Evolutionary conservation across 1,139 yeast genomes (phyloP), one percentile per base, ranked within the genome.

Genomic region (Saccharomyces hybrid): DNA sequence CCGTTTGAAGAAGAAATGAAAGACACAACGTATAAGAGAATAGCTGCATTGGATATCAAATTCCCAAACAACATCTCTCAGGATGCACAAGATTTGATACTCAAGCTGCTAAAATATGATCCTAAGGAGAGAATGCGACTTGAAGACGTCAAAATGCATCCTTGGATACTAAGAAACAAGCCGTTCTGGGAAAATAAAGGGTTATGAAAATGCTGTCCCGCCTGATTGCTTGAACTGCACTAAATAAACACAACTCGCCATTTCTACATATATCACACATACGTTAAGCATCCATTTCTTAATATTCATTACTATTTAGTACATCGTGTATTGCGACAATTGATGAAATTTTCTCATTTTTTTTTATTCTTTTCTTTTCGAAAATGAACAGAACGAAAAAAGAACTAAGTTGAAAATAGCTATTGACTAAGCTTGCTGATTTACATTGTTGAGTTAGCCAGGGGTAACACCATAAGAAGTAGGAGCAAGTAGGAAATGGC

Each of bases 1-100:
- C 93, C 99, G 0, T 93, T 93, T 70, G 98, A 91, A 68, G 95
- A 87, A 63, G 79, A 79, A 29, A 78, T 83, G 50, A 81, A 84
- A 55, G 81, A 80, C 58, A 81, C 86, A 26, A 93, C 98, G 0
- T 88, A 87, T 66, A 82, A 82, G 63, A 76, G 95, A 57, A 93
- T 93, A 47, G 84, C 86, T 14, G 80, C 78, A 57, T 89, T 88
- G 3, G 97, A 88, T 66, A 74, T 89, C 57, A 73, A 77, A 48
- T 81, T 89, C 53, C 98, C 98, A 0, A 72, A 77, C 3, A 83
- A 74, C 64, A 79, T 93, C 1, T 81, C 86, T 52, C 67, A 75
- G 0, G 95, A 88, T 59, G 97, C 97, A 0, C 80, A 82, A 8
- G 91, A 89, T 70, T 76, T 93, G 58, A 88, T 93, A 34, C 71